Evolutionary conservation across 441 rosid species (phyloP).

Genomic region (Arabidopsis hybrid): DNA sequence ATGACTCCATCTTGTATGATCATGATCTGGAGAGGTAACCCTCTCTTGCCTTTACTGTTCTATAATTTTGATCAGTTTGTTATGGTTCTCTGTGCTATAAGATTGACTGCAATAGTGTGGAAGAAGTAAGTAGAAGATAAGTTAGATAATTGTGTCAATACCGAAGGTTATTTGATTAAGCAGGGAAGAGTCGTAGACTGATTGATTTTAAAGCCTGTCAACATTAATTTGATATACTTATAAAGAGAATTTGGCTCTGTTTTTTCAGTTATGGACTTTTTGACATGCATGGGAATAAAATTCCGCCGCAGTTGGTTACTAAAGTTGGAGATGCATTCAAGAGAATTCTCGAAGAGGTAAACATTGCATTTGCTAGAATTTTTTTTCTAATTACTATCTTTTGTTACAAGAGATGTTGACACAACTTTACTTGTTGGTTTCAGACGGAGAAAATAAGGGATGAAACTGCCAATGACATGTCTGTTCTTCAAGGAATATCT

Average conservation of each 20-base stretch:
- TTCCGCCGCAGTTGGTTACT: constrained; percentile 67
- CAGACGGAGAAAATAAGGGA: constrained; percentile 86
- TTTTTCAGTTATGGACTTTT: constrained; percentile 68
- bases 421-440: constrained; percentile 32
- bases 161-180: background rate
- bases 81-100: background rate
- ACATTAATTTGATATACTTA: constrained; percentile 13
- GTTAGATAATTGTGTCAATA: background rate
- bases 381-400: background rate
- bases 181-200: background rate
- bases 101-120: background rate
- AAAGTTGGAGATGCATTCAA: constrained; percentile 80
- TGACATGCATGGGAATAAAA: constrained; percentile 65
- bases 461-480: constrained; percentile 77
- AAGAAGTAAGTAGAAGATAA: background rate
- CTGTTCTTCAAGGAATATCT: constrained; percentile 79
- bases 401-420: background rate
- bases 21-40: constrained; percentile 86
- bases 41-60: constrained; percentile 8
- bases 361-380: background rate
- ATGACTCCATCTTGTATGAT: constrained; percentile 86
- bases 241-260: background rate
- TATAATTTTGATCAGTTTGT: background rate
- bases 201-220: background rate
- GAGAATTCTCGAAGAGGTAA: constrained; percentile 81